Conservation (phyloP, 345 rosid species). For the Lepidium aucheri region DNA sequence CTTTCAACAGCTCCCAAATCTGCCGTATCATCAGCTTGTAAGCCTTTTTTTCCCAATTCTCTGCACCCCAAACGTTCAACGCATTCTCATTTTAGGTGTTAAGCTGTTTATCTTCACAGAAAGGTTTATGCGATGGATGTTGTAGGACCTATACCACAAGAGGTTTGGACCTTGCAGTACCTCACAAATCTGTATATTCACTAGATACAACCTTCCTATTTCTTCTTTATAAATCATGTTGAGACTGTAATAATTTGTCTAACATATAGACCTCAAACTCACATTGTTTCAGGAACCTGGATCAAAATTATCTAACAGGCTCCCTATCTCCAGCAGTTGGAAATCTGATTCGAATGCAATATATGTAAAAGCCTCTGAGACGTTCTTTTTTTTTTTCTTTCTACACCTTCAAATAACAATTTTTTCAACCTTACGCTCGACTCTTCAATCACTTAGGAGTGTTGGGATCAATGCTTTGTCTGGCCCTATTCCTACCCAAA, state of each 20-base stretch:
- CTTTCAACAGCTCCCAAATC: slow-evolving; percentile 14
- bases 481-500: slow-evolving; percentile 60
- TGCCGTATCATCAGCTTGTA: slow-evolving; percentile 30
- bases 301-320: slow-evolving; percentile 24
- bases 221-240: not conserved
- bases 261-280: not conserved
- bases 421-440: not conserved
- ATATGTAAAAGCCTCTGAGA: slow-evolving; percentile 35
- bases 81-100: not conserved
- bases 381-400: not conserved
- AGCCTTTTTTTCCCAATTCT: not conserved
- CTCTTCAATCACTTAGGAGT: slow-evolving; percentile 23
- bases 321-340: slow-evolving; percentile 24
- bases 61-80: slow-evolving; percentile 5
- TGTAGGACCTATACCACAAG: slow-evolving; percentile 21
- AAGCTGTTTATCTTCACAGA: slow-evolving; percentile 11
- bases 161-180: slow-evolving; percentile 29
- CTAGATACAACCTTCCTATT: not conserved
- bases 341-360: slow-evolving; percentile 35
- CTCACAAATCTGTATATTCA: slow-evolving; percentile 22
- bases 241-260: not conserved
- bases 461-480: slow-evolving; percentile 46
- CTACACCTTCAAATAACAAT: not conserved
- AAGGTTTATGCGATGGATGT: slow-evolving; percentile 22
- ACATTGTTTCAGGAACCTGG: slow-evolving; percentile 20